Conservation (phyloP, 2,329 filamentous ascomycete genomes). For the Fusarium annulatum region DNA sequence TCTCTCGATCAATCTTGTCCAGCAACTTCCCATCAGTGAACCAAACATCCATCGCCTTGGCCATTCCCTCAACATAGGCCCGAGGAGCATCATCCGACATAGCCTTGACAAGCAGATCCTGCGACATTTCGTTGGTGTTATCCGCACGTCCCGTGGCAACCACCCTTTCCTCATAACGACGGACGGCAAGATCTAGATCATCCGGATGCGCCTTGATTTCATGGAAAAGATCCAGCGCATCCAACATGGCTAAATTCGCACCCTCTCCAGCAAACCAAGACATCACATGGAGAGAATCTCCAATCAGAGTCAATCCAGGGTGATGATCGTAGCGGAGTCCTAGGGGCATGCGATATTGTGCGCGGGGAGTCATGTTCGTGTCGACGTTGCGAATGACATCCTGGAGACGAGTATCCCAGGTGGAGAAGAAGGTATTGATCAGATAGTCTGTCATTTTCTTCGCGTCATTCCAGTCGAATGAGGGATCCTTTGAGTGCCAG, state of each 20-base stretch:
- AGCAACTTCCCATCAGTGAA: background rate
- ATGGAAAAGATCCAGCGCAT: background rate
- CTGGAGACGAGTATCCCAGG: background rate
- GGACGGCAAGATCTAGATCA: background rate
- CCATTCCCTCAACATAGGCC: background rate
- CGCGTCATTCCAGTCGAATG: background rate
- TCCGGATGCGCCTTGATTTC: background rate
- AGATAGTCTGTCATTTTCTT: background rate
- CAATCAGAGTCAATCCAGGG: accelerated
- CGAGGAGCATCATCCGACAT: background rate
- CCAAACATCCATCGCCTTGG: background rate
- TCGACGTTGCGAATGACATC: background rate
- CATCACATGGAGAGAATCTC: background rate
- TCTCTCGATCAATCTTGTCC: background rate
- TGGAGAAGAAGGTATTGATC: background rate
- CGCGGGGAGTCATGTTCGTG: background rate
- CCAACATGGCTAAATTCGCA: background rate
- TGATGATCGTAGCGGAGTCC: background rate
- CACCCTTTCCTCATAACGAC: background rate
- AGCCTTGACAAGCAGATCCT: background rate
- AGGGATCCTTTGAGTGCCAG: background rate
- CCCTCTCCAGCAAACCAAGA: background rate
- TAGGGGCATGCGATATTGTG: background rate
- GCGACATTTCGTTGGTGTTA: background rate
- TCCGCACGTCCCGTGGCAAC: background rate